Percentiles rank a stretch among this genome's conserved stretches.
These are phyloP conservation scores for Cornus suecica DNA, from an alignment of 148 eudicot species.

Conservation along the genomic window DNA sequence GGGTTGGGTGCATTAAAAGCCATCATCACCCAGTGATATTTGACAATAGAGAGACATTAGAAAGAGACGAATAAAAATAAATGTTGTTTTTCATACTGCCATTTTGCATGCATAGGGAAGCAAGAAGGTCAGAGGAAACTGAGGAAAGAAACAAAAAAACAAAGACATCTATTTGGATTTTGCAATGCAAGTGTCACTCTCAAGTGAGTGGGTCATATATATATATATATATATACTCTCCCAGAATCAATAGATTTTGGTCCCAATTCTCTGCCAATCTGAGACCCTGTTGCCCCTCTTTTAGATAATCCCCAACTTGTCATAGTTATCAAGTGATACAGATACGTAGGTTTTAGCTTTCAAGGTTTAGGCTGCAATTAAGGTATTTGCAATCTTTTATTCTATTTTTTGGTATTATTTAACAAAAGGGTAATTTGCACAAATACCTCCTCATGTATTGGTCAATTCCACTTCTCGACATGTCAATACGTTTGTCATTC, in stretches of 20 bases:
- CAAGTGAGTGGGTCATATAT: neutral
- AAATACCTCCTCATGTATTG: too few relatives aligned
- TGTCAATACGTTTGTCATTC: too few relatives aligned
- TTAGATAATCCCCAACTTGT: neutral
- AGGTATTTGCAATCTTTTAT: too few relatives aligned
- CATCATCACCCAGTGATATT: neutral
- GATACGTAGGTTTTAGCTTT: too few relatives aligned
- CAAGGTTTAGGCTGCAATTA: too few relatives aligned
- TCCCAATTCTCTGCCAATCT: neutral
- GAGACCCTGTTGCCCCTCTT: neutral
- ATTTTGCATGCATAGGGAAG: neutral
- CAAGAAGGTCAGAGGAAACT: neutral
- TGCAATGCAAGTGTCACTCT: neutral
- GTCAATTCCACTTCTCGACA: too few relatives aligned
- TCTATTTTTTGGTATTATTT: too few relatives aligned
- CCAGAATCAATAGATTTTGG: neutral
- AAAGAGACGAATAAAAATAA: neutral
- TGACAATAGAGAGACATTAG: neutral
- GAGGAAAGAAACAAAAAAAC: neutral
- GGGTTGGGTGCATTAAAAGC: neutral
- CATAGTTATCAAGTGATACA: neutral
- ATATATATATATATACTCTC: neutral
- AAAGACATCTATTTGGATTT: neutral
- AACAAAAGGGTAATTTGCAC: too few relatives aligned
- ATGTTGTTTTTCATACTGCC: neutral